Percentiles rank a stretch among this genome's conserved stretches.
phyloP scores from a whole-genome alignment of 1,139 yeast species.

The Scheffersomyces titani region DNA sequence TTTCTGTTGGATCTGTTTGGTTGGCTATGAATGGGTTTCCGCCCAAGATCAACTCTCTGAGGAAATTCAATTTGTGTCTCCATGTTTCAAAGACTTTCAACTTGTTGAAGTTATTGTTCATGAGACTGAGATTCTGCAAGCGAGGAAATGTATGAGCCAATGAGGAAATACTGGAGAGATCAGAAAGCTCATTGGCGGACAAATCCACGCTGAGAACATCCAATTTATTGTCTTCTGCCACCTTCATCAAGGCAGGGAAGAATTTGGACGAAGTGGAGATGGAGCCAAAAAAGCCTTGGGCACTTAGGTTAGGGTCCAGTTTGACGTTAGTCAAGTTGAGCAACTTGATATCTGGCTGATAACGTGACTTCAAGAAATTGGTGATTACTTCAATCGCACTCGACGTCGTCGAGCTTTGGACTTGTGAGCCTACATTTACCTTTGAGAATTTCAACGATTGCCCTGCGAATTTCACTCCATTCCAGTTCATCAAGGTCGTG shows the following conservation, averaged over 20 bases:
- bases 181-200: constrained; percentile 67
- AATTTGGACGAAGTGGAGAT: constrained; percentile 69
- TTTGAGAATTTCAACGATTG: constrained; percentile 58
- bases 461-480: constrained; percentile 84
- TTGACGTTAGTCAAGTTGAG: constrained; percentile 70
- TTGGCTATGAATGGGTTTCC: constrained; percentile 72
- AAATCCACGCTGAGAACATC: constrained; percentile 76
- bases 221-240: constrained; percentile 59
- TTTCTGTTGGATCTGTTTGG: constrained; percentile 25
- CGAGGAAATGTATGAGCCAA: constrained; percentile 75
- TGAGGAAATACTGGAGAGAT: constrained; percentile 61
- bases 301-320: constrained; percentile 61
- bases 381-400: constrained; percentile 64
- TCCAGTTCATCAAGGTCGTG: constrained; percentile 57
- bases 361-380: constrained; percentile 63
- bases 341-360: constrained; percentile 63
- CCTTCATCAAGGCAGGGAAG: constrained; percentile 88
- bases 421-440: constrained; percentile 16
- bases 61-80: constrained; percentile 70
- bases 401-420: constrained; percentile 10
- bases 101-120: constrained; percentile 66
- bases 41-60: constrained; percentile 73
- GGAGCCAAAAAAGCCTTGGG: constrained; percentile 66
- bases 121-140: constrained; percentile 75
- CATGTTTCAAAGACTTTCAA: constrained; percentile 68